Evolutionary conservation across 2,329 filamentous ascomycete species (phyloP).

Genomic region (Fonsecaea pedrosoi): DNA sequence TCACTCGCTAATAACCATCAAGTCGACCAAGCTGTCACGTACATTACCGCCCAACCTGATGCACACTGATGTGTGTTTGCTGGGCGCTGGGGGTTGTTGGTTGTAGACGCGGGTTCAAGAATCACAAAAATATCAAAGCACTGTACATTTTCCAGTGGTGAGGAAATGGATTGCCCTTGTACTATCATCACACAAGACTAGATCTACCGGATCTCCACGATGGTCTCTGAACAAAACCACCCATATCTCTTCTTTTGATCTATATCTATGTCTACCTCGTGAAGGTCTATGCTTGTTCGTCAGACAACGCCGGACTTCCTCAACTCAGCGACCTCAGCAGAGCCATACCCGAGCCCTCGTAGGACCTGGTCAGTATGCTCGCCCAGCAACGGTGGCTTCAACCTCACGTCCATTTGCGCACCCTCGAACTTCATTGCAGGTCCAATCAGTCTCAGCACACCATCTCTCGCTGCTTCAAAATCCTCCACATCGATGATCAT

Average conservation of each 20-base stretch:
- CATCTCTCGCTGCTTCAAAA: slow-evolving; percentile 37
- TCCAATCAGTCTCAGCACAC: slow-evolving; percentile 35
- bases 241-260: slow-evolving; percentile 1
- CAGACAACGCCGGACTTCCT: slow-evolving; percentile 36
- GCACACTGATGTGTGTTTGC: slow-evolving; percentile 46
- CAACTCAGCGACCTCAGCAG: slow-evolving; percentile 34
- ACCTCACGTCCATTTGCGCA: slow-evolving; percentile 28
- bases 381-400: slow-evolving; percentile 37
- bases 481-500: slow-evolving; percentile 37
- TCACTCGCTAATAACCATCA: slow-evolving; percentile 42
- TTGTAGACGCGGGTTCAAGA: slow-evolving; percentile 31
- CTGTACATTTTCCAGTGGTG: slow-evolving; percentile 36
- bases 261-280: slow-evolving; percentile 17
- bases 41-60: slow-evolving; percentile 91
- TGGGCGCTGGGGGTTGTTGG: slow-evolving; percentile 7
- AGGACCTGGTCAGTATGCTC: slow-evolving; percentile 38
- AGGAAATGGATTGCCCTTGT: slow-evolving; percentile 34
- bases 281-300: neutral
- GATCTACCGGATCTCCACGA: slow-evolving; percentile 34
- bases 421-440: slow-evolving; percentile 38
- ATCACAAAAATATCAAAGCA: slow-evolving; percentile 28
- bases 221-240: slow-evolving; percentile 25
- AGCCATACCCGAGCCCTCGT: slow-evolving; percentile 31
- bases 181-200: slow-evolving; percentile 36
- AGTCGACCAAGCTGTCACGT: slow-evolving; percentile 95